Conservation (phyloP, 495 filamentous ascomycete genomes). For the Aspergillus leporis region DNA sequence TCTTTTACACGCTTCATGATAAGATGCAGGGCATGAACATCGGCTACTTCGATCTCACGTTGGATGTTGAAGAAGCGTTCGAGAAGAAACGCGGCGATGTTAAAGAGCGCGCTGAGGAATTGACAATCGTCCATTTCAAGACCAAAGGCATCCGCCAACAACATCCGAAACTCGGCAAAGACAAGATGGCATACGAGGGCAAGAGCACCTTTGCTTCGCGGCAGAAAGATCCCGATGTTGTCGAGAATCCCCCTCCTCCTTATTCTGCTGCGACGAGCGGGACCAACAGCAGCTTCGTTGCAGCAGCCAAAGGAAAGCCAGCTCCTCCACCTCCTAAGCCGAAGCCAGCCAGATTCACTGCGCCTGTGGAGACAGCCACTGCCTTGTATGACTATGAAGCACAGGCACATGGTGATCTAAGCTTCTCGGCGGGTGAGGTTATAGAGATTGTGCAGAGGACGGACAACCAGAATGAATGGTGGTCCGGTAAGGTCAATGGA, state of each 20-base stretch:
- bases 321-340: constrained; percentile 91
- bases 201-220: constrained; percentile 36
- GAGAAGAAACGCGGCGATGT: constrained; percentile 83
- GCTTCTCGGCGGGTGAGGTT: constrained; percentile 83
- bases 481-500: constrained; percentile 76
- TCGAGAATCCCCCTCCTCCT: constrained; percentile 69
- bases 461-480: constrained; percentile 94
- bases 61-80: constrained; percentile 89
- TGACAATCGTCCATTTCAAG: constrained; percentile 83
- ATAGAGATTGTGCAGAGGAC: constrained; percentile 87
- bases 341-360: constrained; percentile 75
- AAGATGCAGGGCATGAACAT: constrained; percentile 96
- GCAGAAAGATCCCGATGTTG: constrained; percentile 47
- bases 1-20: constrained; percentile 98
- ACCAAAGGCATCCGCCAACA: constrained; percentile 63
- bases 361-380: constrained; percentile 72
- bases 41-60: constrained; percentile 90
- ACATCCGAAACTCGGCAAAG: constrained; percentile 50
- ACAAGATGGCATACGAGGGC: constrained; percentile 38
- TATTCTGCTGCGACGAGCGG: constrained; percentile 54
- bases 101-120: constrained; percentile 75
- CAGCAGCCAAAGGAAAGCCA: constrained; percentile 77
- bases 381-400: constrained; percentile 95
- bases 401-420: constrained; percentile 91
- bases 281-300: constrained; percentile 55